Conservation (phyloP, 306 rosid genomes). For the apple (Malus domestica) region ASM211411v1 NC_041790.1:963001-963500, state of each 20-base stretch:
- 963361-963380: not conserved
- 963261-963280: not conserved
- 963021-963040: not conserved
- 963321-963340: conserved; percentile 28
- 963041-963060: not conserved
- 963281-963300: not conserved
- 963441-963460: conserved; percentile 12
- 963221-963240: conserved; percentile 11
- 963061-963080: conserved; percentile 27
- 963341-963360: not conserved
- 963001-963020: conserved; percentile 35
- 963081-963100: conserved; percentile 53
- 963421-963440: conserved; percentile 8
- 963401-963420: not conserved
- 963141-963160: not conserved
- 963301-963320: conserved; percentile 7
- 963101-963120: not conserved
- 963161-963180: conserved; percentile 11
- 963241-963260: conserved; percentile 24
- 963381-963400: not conserved
- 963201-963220: conserved; percentile 30
- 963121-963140: conserved; percentile 21
- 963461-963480: not conserved
- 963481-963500: not conserved
- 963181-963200: conserved; percentile 37